Conservation (phyloP, 176 grass and related monocot genomes). For the Oryza nivara region DNA sequence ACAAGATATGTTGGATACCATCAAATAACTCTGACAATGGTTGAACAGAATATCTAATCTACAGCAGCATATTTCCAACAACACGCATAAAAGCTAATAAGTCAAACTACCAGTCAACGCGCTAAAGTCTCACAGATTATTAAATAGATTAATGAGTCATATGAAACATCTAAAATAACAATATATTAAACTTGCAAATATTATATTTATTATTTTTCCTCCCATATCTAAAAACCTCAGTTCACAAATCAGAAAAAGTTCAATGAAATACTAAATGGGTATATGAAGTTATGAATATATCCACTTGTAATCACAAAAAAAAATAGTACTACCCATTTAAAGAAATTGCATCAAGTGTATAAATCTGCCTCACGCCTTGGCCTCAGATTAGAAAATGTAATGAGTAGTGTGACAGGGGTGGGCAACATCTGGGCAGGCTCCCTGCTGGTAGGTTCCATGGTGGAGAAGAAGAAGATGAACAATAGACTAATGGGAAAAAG, state of each 20-base stretch:
- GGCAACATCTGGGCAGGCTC: neutral
- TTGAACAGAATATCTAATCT: neutral
- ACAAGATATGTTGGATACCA: neutral
- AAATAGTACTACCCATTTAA: neutral
- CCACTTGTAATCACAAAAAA: too few relatives aligned
- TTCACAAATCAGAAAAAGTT: neutral
- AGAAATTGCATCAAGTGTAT: neutral
- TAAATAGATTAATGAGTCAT: neutral
- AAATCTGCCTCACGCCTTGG: neutral
- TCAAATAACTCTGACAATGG: neutral
- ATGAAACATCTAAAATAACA: neutral
- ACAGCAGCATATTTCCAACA: neutral
- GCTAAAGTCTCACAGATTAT: constrained; percentile 1
- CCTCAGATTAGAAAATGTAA: neutral
- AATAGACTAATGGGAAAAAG: neutral
- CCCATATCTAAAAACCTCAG: neutral
- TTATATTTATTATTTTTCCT: neutral
- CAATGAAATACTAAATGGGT: neutral
- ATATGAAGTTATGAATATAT: neutral
- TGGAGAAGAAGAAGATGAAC: neutral
- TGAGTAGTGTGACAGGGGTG: neutral
- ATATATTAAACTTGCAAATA: neutral
- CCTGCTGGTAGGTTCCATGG: neutral
- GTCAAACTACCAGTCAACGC: neutral
- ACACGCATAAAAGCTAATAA: too few relatives aligned